Evolutionary conservation across 2,329 filamentous ascomycete species (phyloP).

Genomic region (Davidsoniella australis): DNA sequence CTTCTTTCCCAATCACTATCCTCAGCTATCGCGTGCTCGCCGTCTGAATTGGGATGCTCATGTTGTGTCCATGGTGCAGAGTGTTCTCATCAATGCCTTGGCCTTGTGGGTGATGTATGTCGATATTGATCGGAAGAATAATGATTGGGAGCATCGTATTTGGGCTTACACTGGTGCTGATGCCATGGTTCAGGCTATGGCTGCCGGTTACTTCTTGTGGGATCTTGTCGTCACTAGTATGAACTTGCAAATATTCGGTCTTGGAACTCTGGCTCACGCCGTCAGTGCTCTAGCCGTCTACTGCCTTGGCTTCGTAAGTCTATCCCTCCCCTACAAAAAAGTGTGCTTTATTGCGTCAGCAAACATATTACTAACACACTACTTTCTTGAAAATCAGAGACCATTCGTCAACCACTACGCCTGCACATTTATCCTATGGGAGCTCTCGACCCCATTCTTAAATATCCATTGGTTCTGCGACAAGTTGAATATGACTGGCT

Average conservation of each 20-base stretch:
- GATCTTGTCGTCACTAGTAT: constrained; percentile 54
- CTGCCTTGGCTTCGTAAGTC: constrained; percentile 60
- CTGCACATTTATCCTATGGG: constrained; percentile 69
- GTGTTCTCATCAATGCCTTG: constrained; percentile 50
- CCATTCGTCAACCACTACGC: constrained; percentile 77
- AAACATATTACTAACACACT: constrained; percentile 4
- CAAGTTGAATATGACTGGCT: constrained; percentile 66
- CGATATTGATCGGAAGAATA: constrained; percentile 49
- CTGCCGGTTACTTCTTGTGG: constrained; percentile 72
- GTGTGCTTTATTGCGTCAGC: not conserved
- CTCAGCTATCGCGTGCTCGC: constrained; percentile 43
- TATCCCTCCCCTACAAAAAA: not conserved
- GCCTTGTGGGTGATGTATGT: constrained; percentile 56
- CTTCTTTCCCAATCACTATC: constrained; percentile 48
- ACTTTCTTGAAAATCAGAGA: constrained; percentile 30
- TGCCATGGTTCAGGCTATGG: constrained; percentile 60
- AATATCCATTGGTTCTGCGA: constrained; percentile 90
- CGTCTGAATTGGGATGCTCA: constrained; percentile 71
- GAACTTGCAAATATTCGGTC: constrained; percentile 55
- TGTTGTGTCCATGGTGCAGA: constrained; percentile 69
- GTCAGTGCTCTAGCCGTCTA: constrained; percentile 58
- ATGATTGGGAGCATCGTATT: constrained; percentile 50
- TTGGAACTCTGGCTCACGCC: constrained; percentile 64
- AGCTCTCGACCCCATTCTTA: constrained; percentile 68
- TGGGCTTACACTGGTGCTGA: constrained; percentile 61